These are phyloP conservation scores for Pseudoturritis turrita DNA, from an alignment of 345 rosid genomes.

Conservation along the genomic window DNA sequence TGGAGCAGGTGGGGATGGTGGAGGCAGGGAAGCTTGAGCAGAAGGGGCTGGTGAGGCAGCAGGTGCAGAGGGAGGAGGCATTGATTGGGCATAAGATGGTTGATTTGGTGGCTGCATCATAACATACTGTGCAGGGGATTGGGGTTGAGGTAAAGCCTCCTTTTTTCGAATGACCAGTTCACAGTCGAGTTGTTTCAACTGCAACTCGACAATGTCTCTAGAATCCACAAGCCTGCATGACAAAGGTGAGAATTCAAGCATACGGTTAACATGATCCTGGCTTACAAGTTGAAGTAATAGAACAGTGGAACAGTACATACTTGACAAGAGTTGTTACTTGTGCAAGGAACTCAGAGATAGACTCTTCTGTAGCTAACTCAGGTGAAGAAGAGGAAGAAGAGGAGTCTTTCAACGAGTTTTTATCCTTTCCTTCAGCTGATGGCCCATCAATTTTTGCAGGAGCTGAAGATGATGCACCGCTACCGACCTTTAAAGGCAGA, in stretches of 20 bases:
- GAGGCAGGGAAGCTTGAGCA: constrained; percentile 39
- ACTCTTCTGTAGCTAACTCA: constrained; percentile 51
- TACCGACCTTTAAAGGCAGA: constrained; percentile 53
- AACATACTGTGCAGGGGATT: constrained; percentile 45
- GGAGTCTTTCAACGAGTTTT: constrained; percentile 32
- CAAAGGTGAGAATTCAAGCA: background rate
- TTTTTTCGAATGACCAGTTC: constrained; percentile 76
- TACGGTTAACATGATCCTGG: background rate
- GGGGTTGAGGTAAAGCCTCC: constrained; percentile 74
- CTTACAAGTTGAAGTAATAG: background rate
- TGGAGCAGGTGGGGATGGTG: constrained; percentile 43
- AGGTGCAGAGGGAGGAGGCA: constrained; percentile 43
- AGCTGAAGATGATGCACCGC: constrained; percentile 46
- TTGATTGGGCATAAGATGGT: constrained; percentile 23
- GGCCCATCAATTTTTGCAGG: constrained; percentile 38
- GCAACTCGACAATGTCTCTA: constrained; percentile 81
- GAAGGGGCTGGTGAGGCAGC: constrained; percentile 40
- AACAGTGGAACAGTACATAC: constrained; percentile 35
- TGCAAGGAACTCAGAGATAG: constrained; percentile 65
- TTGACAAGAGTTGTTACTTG: constrained; percentile 84
- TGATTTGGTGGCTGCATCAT: constrained; percentile 57
- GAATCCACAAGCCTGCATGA: constrained; percentile 83
- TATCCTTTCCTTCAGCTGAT: constrained; percentile 40
- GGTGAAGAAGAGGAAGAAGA: constrained; percentile 36
- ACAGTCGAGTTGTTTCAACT: constrained; percentile 78